Conservation (phyloP, 2,329 filamentous ascomycete genomes). For the Pseudocercospora macadamiae region DNA sequence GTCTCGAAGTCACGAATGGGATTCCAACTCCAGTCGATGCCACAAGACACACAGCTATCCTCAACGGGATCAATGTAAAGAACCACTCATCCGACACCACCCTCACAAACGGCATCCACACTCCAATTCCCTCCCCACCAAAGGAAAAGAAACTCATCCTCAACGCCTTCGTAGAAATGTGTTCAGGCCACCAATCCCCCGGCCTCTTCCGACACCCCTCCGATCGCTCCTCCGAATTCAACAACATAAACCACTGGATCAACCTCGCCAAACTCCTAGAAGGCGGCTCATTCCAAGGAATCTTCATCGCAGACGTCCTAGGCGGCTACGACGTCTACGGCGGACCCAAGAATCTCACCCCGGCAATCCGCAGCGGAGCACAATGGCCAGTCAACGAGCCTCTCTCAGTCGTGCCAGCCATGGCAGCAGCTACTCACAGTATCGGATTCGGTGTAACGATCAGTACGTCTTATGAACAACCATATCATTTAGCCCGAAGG, state of each 20-base stretch:
- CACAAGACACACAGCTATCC: neutral
- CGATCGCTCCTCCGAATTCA: constrained; percentile 65
- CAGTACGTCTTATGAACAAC: constrained; percentile 69
- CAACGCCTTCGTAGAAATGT: constrained; percentile 45
- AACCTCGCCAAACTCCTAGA: constrained; percentile 63
- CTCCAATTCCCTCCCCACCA: neutral
- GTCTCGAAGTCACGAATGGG: neutral
- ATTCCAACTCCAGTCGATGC: neutral
- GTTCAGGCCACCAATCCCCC: constrained; percentile 56
- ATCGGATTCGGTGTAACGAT: constrained; percentile 72
- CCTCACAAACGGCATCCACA: neutral
- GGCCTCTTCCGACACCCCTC: constrained; percentile 67
- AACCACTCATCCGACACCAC: no score
- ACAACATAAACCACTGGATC: constrained; percentile 63
- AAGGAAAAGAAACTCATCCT: constrained; percentile 46
- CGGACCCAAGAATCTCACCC: constrained; percentile 60
- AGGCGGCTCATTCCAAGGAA: constrained; percentile 65
- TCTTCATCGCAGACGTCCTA: constrained; percentile 70
- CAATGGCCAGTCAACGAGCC: constrained; percentile 76
- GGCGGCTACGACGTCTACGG: constrained; percentile 71
- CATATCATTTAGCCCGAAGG: constrained; percentile 67
- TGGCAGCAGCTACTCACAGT: constrained; percentile 68
- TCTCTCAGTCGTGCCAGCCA: constrained; percentile 63
- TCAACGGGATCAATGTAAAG: no score
- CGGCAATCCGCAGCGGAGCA: constrained; percentile 63